Evolutionary conservation across 1,284 basidiomycete species (phyloP), one percentile per base, ranked within the genome.

Genomic region (Neolentinus lepideus): DNA sequence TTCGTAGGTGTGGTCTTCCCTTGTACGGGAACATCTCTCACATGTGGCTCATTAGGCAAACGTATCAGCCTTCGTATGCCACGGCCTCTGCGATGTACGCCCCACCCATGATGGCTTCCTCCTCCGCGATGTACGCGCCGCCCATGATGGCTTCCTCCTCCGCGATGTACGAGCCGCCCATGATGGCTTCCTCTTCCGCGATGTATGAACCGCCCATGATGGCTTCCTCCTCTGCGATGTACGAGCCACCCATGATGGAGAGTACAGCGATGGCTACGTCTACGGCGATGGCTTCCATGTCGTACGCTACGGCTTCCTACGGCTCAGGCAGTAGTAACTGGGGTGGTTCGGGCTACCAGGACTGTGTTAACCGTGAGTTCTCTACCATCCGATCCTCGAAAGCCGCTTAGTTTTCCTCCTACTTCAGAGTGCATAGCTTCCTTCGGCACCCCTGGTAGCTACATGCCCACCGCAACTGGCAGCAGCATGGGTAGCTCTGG

Each of bases 341-440:
- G 82, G 75, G 75, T 52, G 74, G 73, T 60, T 75, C 74, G 27
- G 74, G 73, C 53, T 89, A 88, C 73, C 72, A 85, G 62, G 75
- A 76, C 70, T 90, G 87, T 66, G 85, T 89, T 52, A 78, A 84
- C 62, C 80, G 85, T 88, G 62, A 69, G 84, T 77, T 21, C 25
- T 27, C 19, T 51, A 51, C 45, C 11, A 51, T 6, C 21, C 29
- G 2, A 1, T 47, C 4, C n/a, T 16, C 12, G 16, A 43, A n/a
- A 22, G 31, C 29, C 22, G 48, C 27, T 29, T 3, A 19, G 43
- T 54, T 1, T 33, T 47, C 35, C 10, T 38, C 46, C 31, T 14
- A 10, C 35, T 54, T 2, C 60, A 86, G 85, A 88, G 77, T 88
- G 85, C 65, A 68, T 85, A 61, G 82, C 83, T 52, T 71, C 74